A percentile compares a stretch with the other conserved stretches of the same genome.
Evolutionary conservation across 1,284 basidiomycete species (phyloP).

Genomic region (Puccinia brachypodii): DNA sequence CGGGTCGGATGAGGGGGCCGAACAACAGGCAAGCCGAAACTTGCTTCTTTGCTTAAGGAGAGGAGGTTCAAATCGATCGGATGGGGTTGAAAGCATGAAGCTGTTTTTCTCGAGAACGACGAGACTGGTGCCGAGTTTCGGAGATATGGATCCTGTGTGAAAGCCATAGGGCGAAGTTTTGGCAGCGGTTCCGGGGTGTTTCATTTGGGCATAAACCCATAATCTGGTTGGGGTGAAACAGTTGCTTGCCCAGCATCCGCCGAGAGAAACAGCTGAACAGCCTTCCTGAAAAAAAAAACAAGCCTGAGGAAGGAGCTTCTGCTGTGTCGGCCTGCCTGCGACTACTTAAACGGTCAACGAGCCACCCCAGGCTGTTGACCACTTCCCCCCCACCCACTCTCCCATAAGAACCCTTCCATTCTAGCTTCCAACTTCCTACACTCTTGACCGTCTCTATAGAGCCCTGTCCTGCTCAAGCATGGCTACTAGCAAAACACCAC

Average conservation of each 20-base stretch:
- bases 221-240: conserved; percentile 26
- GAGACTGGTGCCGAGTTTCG: conserved; percentile 12
- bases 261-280: neutral
- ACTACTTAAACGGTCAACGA: neutral
- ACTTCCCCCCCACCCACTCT: neutral
- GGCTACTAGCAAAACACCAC: neutral
- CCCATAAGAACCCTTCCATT: neutral
- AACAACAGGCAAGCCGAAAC: neutral
- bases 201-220: neutral
- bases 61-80: conserved; percentile 11
- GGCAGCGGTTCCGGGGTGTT: neutral
- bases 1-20: neutral
- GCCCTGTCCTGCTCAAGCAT: neutral
- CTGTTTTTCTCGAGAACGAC: no score
- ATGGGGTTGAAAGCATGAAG: conserved; percentile 13
- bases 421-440: neutral
- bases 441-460: neutral
- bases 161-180: conserved; percentile 22
- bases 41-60: neutral
- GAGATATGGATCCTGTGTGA: conserved; percentile 1
- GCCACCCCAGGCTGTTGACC: conserved; percentile 15
- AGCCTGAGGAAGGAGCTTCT: neutral
- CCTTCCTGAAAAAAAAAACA: conserved; percentile 21
- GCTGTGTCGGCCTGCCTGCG: neutral
- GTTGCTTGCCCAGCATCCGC: neutral